phyloP scores from a whole-genome alignment of 2,329 filamentous ascomycete species.

The Parastagonospora avenae region DNA sequence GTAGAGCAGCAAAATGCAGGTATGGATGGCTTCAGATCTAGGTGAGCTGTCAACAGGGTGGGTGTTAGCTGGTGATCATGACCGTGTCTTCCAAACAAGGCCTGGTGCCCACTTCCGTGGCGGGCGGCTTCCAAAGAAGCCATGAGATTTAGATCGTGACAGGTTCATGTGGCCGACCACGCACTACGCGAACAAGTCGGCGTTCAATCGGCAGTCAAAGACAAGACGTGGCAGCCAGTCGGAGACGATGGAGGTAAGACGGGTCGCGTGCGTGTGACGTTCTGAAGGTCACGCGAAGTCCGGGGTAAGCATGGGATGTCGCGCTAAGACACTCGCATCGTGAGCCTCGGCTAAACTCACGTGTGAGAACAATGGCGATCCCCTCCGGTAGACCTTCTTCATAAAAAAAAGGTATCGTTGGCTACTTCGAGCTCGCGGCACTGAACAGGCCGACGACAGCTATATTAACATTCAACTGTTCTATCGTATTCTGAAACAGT shows the following conservation, averaged over 20 bases:
- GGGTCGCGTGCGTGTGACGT: slow-evolving; percentile 5
- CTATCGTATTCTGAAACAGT: too few species aligned
- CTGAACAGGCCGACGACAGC: too few species aligned
- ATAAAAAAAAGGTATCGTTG: too few species aligned
- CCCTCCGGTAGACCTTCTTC: too few species aligned
- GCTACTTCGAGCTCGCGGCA: too few species aligned
- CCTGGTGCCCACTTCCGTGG: neutral
- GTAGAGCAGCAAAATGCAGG: neutral
- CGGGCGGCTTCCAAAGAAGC: neutral
- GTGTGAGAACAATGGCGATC: too few species aligned
- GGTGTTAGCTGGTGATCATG: neutral
- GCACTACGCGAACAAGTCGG: neutral
- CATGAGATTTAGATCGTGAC: slow-evolving; percentile 2
- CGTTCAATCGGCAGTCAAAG: neutral
- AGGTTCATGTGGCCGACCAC: slow-evolving; percentile 2
- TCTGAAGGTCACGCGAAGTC: neutral
- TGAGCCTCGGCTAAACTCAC: too few species aligned
- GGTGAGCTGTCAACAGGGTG: neutral
- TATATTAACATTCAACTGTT: too few species aligned
- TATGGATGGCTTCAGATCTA: neutral
- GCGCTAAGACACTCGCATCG: too few species aligned
- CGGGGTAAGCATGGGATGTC: too few species aligned
- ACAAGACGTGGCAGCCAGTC: slow-evolving; percentile 2
- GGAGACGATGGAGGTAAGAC: slow-evolving; percentile 1
- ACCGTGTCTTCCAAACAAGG: neutral